Evolutionary conservation across 805 yeast genomes (phyloP), one percentile per base, ranked within the genome.

Genomic region (Candida sphagnicola): DNA sequence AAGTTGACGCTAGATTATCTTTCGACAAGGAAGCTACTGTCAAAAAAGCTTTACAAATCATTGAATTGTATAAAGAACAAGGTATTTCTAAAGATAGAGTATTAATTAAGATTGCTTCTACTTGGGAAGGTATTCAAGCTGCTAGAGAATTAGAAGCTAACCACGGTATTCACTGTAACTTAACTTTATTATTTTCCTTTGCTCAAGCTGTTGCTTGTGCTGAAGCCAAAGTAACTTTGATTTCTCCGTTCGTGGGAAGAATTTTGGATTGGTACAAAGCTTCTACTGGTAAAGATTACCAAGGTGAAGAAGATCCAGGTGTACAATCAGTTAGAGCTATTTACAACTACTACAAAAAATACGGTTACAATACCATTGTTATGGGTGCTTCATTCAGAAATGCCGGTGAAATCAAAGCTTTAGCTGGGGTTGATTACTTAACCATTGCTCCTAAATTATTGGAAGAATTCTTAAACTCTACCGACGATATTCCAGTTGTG

Each of bases 351-450:
- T 93, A 93, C 85, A 93, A 93, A 83, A 91, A 91, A 75, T 87
- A 68, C 70, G 91, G 83, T 55, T 93, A 93, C 82, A 78, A 91
- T 58, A 93, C 99, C 66, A 90, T 93, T 62, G 98, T 93, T 61
- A 93, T 93, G 99, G 99, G 99, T 71, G 99, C 99, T 44, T 91
- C 98, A 44, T 91, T 93, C 89, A 91, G 99, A 82, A 93, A 90
- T 77, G 68, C 74, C 47, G 96, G 89, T 53, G 99, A 91, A 75
- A 87, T 93, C 71, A 84, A 82, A 70, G 96, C 95, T 55, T 77
- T 93, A 56, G 97, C 99, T 43, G 99, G 99, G 67, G 82, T 87
- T 61, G 99, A 93, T 67, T 89, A 73, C 80, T 77, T 93, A 71
- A 93, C 99, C 62, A 89, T 93, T 58, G 77, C 98, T 55, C 98